Conservation (phyloP, 805 yeast species). For the Saccharomyces kudriavzevii region DNA sequence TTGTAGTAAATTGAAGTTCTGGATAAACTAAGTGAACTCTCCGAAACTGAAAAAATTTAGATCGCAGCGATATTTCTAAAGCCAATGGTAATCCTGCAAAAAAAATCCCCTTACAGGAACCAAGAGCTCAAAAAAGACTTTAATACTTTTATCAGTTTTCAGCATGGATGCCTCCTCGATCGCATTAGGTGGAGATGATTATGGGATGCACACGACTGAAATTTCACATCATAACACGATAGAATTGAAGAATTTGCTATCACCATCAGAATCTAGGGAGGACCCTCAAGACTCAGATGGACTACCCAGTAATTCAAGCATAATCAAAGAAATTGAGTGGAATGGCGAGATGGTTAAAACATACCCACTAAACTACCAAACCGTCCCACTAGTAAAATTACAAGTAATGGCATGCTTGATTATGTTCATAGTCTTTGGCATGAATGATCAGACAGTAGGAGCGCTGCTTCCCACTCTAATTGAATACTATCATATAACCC, state of each 20-base stretch:
- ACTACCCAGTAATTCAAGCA: not conserved
- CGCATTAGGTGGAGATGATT: not conserved
- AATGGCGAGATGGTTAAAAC: conserved; percentile 19
- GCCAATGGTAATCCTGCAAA: not conserved
- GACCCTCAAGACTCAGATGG: not conserved
- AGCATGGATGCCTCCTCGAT: not conserved
- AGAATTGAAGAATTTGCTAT: not conserved
- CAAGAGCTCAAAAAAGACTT: not conserved
- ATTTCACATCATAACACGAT: not conserved
- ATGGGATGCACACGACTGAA: not conserved
- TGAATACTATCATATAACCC: conserved; percentile 20
- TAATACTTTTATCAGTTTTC: not conserved
- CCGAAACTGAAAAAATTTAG: not conserved
- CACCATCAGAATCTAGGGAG: not conserved
- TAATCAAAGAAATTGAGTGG: conserved; percentile 18
- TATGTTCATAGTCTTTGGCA: conserved; percentile 27
- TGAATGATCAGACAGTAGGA: conserved; percentile 30
- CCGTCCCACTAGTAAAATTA: conserved; percentile 19
- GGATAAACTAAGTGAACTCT: not conserved
- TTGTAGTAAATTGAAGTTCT: not conserved
- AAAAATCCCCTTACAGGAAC: not conserved
- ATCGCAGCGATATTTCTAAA: not conserved
- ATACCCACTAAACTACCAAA: conserved; percentile 24
- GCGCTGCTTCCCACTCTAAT: conserved; percentile 28
- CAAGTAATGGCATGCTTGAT: conserved; percentile 25